Base-by-base conservation (phyloP, 2,329 filamentous ascomycete species). In the Alternaria triticina region DNA sequence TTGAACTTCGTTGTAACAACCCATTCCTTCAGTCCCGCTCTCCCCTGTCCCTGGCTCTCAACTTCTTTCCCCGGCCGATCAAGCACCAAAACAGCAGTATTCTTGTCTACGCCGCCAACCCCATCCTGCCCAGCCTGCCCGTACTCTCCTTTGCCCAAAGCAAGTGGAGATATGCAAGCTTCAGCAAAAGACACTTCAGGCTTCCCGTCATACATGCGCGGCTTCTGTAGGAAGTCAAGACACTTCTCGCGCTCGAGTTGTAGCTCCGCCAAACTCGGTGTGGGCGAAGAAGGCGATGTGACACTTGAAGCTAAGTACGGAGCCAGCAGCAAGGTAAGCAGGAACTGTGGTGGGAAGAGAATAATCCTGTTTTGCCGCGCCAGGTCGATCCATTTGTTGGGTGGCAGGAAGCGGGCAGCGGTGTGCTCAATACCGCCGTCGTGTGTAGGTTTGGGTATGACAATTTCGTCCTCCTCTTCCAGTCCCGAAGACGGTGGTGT, bases 331-430 rank as follows among this genome's bases (percentile, higher is more conserved):
- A 85, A 81, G 11, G 93, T 83, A 5, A 96, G 85, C 79, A 91
- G 94, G 75, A 90, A 91, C 75, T 98, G 96, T 0, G 96, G 96
- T 5, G 96, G 96, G 75, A 96, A 97, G 6, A 99, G 82, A 61
- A 96, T 91, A 64, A 97, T 89, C 43, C 91, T 85, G 27, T 89
- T 89, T 3, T 78, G 77, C 3, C 84, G 81, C 5, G 91, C 90
- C 54, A 87, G 85, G 6, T 82, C 79, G 20, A 97, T 83, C 91
- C 94, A 97, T 20, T 85, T 83, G 4, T 84, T 80, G 0, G 91
- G 88, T 2, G 89, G 85, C 44, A 93, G 88, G 77, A 97, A 98
- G 28, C 87, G 85, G 0, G 95, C 93, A 5, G 93, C 90, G 1
- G 92, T 95, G 64, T 90, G 86, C 74, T 90, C 88, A 58, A 89